A percentile compares a stretch with the other conserved stretches of the same genome.
Conservation (phyloP, 78 protist species). For the Andalucia godoyi region DNA sequence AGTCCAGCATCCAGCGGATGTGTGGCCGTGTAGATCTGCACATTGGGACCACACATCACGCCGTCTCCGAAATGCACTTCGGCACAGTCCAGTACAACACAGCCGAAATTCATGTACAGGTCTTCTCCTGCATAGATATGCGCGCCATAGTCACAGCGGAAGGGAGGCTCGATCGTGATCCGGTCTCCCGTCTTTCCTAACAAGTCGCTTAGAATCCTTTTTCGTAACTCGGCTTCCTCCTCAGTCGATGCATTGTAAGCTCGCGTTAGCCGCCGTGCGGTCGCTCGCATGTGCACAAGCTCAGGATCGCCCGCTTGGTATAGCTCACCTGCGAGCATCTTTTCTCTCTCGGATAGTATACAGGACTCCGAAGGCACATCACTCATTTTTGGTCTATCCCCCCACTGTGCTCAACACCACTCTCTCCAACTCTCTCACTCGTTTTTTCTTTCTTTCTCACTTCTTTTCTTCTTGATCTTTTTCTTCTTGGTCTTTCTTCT, state of each 20-base stretch:
- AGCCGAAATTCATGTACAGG: constrained; percentile 18
- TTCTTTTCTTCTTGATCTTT: too few relatives aligned
- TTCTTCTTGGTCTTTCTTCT: too few relatives aligned
- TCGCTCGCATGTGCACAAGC: too few relatives aligned
- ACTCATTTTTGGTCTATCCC: too few relatives aligned
- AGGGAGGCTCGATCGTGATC: constrained; percentile 22
- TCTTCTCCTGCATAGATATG: constrained; percentile 18
- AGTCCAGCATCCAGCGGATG: constrained; percentile 31
- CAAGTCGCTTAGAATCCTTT: background rate
- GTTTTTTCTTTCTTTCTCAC: too few relatives aligned
- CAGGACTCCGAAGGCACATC: too few relatives aligned
- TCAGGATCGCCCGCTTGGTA: too few relatives aligned
- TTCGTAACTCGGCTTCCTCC: background rate
- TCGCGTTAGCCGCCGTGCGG: too few relatives aligned
- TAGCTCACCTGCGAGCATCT: too few relatives aligned
- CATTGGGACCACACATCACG: constrained; percentile 33
- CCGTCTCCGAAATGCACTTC: constrained; percentile 21
- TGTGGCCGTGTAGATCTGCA: constrained; percentile 33
- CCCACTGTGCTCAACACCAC: too few relatives aligned
- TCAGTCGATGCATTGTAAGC: background rate
- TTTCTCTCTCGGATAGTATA: too few relatives aligned
- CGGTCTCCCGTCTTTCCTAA: constrained; percentile 1
- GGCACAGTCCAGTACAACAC: constrained; percentile 10
- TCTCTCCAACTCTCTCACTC: too few relatives aligned
- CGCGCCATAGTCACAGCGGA: constrained; percentile 44